These are phyloP conservation scores for Mikania micrantha DNA, from an alignment of 129 eudicot species.

Conservation along the genomic window DNA sequence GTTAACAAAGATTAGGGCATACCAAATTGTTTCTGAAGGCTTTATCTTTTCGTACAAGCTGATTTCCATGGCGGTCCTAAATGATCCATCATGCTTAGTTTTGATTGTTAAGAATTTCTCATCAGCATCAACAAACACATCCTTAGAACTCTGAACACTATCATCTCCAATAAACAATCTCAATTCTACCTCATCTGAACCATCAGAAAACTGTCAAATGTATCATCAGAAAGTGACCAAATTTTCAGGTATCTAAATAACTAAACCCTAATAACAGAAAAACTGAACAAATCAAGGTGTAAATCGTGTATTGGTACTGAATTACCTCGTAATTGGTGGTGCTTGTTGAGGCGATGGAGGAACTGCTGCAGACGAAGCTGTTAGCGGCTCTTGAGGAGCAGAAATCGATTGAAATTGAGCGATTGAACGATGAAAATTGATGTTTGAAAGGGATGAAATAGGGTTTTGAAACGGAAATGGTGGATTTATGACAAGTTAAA, in stretches of 20 bases:
- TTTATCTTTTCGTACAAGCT: constrained; percentile 74
- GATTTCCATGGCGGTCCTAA: constrained; percentile 68
- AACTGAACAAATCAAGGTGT: neutral
- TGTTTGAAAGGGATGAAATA: neutral
- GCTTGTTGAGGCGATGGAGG: constrained; percentile 40
- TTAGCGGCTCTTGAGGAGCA: constrained; percentile 18
- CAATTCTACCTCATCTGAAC: constrained; percentile 74
- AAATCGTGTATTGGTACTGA: neutral
- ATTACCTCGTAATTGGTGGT: constrained; percentile 73
- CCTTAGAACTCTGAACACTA: constrained; percentile 47
- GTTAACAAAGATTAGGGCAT: neutral
- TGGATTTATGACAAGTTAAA: constrained; percentile 14
- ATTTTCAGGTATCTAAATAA: neutral
- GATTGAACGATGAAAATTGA: constrained; percentile 24
- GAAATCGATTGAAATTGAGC: constrained; percentile 10
- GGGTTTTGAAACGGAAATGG: constrained; percentile 19
- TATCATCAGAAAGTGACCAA: constrained; percentile 10
- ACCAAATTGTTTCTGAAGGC: constrained; percentile 98
- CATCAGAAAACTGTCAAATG: constrained; percentile 82
- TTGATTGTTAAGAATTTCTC: constrained; percentile 53
- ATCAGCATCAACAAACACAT: constrained; percentile 60
- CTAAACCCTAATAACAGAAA: neutral
- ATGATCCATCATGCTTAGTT: constrained; percentile 42
- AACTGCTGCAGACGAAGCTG: constrained; percentile 36
- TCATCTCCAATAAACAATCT: constrained; percentile 56